Evolutionary conservation across 441 rosid genomes (phyloP), one percentile per base, ranked within the genome.

Genomic region (Euphorbia celastroides): DNA sequence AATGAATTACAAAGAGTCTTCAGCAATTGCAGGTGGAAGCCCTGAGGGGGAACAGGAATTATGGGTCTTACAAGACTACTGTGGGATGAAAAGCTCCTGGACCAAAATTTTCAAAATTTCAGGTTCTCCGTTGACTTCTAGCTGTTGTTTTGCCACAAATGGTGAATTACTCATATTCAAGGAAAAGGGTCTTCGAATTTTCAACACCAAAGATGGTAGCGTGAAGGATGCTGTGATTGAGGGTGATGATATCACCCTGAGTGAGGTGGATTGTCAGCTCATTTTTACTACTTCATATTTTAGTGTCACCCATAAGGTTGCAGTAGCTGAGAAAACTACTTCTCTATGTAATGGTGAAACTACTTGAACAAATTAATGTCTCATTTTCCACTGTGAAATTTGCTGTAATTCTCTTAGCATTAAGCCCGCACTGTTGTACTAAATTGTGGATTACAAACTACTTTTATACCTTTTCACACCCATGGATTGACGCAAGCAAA

Each of bases 81-180:
- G 25, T 20, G 56, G 56, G 26, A 51, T 51, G 56, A 51, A 19
- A 51, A 51, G 56, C 56, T 51, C 56, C 7, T 51, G 56, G 56
- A 51, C 19, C 25, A 51, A 17, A 48, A 2, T 48, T 17, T n/a
- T 48, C 54, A 16, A 48, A 48, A 48, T 17, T n/a, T 17, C 16
- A 5, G 50, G 10, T 5, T 51, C 2, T 19, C 8, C n/a, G n/a
- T n/a, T n/a, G n/a, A 8, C 2, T 19, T 20, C 5, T 10, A 8
- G 22, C 23, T 51, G 2, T 51, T 7, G 56, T 26, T 19, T 51
- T 51, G 22, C 26, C 6, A 51, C 9, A 26, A 51, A 5, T 51
- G 56, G 56, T 19, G 56, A 51, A n/a, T n/a, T 7, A 51, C 7
- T 51, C 0, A 19, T 7, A 0, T 19, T 13, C 1, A 51, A 22